Base-by-base conservation (phyloP, 2,329 filamentous ascomycete genomes). In the Diplodia intermedia region DNA sequence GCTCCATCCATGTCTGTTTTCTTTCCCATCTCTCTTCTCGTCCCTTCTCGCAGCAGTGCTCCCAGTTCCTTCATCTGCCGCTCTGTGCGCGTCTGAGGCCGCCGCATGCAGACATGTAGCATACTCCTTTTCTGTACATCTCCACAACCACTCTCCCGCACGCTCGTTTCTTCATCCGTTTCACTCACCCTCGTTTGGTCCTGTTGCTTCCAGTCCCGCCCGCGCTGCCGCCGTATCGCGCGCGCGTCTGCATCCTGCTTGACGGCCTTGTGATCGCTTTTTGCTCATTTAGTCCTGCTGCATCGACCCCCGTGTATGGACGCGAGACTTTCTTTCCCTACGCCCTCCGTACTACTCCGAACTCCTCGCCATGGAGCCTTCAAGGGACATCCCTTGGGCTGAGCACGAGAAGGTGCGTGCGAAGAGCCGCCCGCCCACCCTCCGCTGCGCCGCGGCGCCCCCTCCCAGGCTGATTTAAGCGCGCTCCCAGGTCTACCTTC, bases 361-460 rank as follows among this genome's bases (percentile, higher is more conserved):
- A 67, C 71, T 71, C 68, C 72, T 72, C 72, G 72, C 71, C 72
- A 82, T 82, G 80, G 79, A 82, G 73, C 76, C 78, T 74, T 75
- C 75, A 74, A 77, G 77, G 73, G 79, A 80, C 67, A 74, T 76
- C 73, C 78, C 79, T 73, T 83, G 80, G 79, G 76, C 78, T 74
- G 79, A 82, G 77, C 78, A 82, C 75, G 81, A 82, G 75, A 82
- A 81, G 78, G 81, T 82, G 78, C 71, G 75, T 73, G 69, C 71
- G 36, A 26, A 62, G 23, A 69, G 66, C 71, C 56, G 68, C 18
- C 55, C 26, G 20, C 63, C 47, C n/a, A 40, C 62, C 33, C 31
- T 66, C 69, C 69, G 57, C 65, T 31, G 49, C 61, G 36, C 31
- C 55, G n/a, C 33, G 14, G 31, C 60, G 23, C 31, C 47, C 55